Conservation (phyloP, 345 rosid genomes). For the Angophora floribunda region DNA sequence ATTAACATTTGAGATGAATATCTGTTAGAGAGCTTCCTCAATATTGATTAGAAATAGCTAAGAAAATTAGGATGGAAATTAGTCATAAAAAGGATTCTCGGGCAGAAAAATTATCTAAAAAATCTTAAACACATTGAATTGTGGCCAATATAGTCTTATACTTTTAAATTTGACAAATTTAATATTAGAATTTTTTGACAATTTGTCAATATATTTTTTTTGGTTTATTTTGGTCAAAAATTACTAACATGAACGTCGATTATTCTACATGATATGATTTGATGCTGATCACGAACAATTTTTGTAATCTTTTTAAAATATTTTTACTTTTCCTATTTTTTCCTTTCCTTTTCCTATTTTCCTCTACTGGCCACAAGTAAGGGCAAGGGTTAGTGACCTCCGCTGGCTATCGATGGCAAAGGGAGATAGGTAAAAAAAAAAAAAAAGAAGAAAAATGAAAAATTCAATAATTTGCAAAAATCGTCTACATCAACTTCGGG, state of each 20-base stretch:
- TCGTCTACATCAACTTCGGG: rapidly evolving
- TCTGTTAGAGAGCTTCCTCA: not conserved
- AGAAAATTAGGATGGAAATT: not conserved
- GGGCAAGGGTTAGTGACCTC: not conserved
- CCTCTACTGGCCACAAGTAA: rapidly evolving
- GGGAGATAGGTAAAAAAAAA: not conserved
- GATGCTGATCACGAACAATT: not conserved
- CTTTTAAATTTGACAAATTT: not conserved
- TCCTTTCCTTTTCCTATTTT: too few species aligned
- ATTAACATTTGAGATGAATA: not conserved
- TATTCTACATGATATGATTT: too few species aligned
- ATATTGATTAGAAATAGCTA: not conserved
- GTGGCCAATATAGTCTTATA: rapidly evolving
- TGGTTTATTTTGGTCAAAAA: not conserved
- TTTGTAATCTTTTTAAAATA: not conserved
- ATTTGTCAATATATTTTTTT: not conserved
- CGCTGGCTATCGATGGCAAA: rapidly evolving
- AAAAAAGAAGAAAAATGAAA: not conserved
- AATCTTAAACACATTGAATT: not conserved
- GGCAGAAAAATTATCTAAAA: not conserved
- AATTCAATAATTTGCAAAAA: not conserved
- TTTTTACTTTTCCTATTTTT: not conserved
- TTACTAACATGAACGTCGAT: rapidly evolving
- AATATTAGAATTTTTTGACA: not conserved
- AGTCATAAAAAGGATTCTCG: not conserved